Base-by-base conservation (phyloP, 2,329 filamentous ascomycete species). In the Ploettnerulaceae sp. region DNA sequence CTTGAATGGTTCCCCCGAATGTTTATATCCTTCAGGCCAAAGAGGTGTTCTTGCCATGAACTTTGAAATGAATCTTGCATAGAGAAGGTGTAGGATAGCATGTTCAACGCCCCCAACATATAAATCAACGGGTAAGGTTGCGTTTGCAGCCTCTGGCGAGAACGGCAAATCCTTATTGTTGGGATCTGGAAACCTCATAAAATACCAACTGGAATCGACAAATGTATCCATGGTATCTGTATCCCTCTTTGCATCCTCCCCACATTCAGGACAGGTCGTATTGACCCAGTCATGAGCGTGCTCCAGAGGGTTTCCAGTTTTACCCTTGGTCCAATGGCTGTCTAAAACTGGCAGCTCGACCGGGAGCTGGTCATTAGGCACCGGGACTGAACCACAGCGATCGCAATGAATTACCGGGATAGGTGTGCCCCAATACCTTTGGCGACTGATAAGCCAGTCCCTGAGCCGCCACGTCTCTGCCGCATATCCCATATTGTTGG, bases 191-290 rank as follows among this genome's bases (percentile, higher is more conserved):
- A 89, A 95, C 9, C 88, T 79, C 68, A 90, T 80, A 61, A 83
- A 95, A 66, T 95, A 95, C 89, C 89, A 95, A 44, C 89, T 94
- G 1, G 89, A 95, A 67, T 95, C 89, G 51, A 95, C 89, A 67
- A 95, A 95, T 0, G 89, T 95, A 65, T 95, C 89, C 89, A 95
- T 95, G 2, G 89, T 95, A 64, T 95, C 89, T 0, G 89, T 95
- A 55, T 95, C 89, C 53, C 89, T 77, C 62, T 81, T 84, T 5
- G 87, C 89, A 18, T 79, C 68, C 1, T 76, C 73, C 12, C 75
- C 69, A 59, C 89, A 95, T 56, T 77, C 77, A 4, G 89, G 89
- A 61, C 89, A 95, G 2, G 72, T 65, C 0, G 82, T 86, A 57
- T 89, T 79, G 35, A 88, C 73, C 81, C 88, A 95, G 6, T 84